Evolutionary conservation across 305 asterid species (phyloP), one percentile per base, ranked within the genome.

Genomic region (Coffea humblotiana): DNA sequence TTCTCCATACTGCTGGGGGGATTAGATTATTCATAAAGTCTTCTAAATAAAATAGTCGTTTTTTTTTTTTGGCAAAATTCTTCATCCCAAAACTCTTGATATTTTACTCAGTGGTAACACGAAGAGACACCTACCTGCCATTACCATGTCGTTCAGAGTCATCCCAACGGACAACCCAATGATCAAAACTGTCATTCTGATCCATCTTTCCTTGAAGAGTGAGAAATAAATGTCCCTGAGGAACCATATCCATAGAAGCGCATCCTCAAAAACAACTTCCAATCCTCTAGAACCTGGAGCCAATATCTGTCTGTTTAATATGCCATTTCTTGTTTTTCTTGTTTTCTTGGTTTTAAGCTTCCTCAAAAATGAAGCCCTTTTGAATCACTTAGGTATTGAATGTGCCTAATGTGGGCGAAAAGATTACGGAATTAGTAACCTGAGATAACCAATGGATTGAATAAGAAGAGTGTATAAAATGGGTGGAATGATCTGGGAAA

Each of bases 381-480:
- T 29, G 32, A 29, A 29, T 29, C 32, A 29, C 32, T 1, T 29
- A 29, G 32, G 32, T 29, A 29, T 29, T 29, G 32, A 29, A 29
- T 29, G 32, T 29, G 1, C 32, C 2, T 5, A 13, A 72, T 4
- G 3, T 4, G 37, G 11, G 4, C 56, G n/a, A 25, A 8, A 60
- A 29, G 32, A 48, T 19, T 21, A 37, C 2, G 3, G 14, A 21
- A 0, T 13, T 27, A 56, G 12, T 21, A 66, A 86, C 89, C 88
- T 87, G 86, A 72, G 89, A 87, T 71, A 89, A 78, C 92, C 92
- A 88, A 13, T 86, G 91, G 15, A 89, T 73, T 74, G 87, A 80
- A 54, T 58, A 85, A 54, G 83, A 83, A 11, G 89, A 85, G 19
- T 80, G 78, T 7, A 76, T 80, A 82, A 87, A 81, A 80, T 87